A percentile compares a stretch with the other conserved stretches of the same genome.
phyloP scores from a whole-genome alignment of 2,329 filamentous ascomycete genomes.

The Rachicladosporium sp. region DNA sequence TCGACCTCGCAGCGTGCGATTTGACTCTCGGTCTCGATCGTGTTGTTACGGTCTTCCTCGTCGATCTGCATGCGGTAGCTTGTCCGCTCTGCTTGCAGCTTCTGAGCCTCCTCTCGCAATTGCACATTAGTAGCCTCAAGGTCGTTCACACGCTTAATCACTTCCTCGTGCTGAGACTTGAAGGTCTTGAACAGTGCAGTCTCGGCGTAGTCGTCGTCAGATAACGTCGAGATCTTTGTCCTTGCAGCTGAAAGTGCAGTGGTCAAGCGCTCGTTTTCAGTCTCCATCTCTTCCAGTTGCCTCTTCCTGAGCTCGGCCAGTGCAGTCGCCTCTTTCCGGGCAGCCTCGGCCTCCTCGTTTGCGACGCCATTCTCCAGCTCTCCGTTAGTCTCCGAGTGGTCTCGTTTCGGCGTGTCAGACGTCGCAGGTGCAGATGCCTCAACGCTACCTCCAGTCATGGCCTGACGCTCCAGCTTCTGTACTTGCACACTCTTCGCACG shows the following conservation, averaged over 20 bases:
- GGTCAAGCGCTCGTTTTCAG: constrained; percentile 61
- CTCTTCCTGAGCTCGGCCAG: constrained; percentile 74
- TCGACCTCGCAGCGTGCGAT: constrained; percentile 72
- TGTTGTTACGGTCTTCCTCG: constrained; percentile 59
- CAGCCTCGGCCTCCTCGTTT: constrained; percentile 57
- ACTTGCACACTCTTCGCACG: constrained; percentile 79
- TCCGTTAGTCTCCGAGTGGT: constrained; percentile 38
- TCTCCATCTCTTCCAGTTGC: constrained; percentile 67
- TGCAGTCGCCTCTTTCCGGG: constrained; percentile 66
- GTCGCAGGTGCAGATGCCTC: constrained; percentile 16
- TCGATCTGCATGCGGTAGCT: constrained; percentile 71
- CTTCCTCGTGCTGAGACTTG: constrained; percentile 80
- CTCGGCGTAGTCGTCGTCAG: constrained; percentile 86
- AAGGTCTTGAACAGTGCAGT: constrained; percentile 90
- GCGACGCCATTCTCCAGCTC: constrained; percentile 44
- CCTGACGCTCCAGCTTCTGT: constrained; percentile 83
- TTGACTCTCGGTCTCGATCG: constrained; percentile 70
- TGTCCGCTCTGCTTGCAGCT: constrained; percentile 71
- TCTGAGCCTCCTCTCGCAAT: constrained; percentile 73
- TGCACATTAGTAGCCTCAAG: constrained; percentile 80
- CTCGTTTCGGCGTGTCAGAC: constrained; percentile 32
- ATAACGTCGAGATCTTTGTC: constrained; percentile 54
- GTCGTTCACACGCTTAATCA: constrained; percentile 83
- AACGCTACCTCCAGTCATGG: constrained; percentile 53
- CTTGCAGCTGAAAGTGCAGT: constrained; percentile 69